phyloP scores from a whole-genome alignment of 225 moss, liverwort and hornwort species.

The Bryoerythrophyllum caledonicum region DNA sequence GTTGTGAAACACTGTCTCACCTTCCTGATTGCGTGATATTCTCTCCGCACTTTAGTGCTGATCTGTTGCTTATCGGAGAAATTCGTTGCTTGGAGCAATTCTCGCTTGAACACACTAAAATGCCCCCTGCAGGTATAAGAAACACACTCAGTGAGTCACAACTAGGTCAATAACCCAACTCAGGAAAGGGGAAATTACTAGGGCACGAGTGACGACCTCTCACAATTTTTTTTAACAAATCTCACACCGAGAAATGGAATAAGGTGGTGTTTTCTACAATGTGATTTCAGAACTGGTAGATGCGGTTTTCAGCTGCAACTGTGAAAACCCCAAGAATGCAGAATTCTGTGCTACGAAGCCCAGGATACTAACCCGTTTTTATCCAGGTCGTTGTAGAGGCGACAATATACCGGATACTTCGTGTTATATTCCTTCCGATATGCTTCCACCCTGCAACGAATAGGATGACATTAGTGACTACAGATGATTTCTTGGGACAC shows the following conservation, averaged over 20 bases:
- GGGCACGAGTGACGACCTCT: neutral
- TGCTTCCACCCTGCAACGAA: slow-evolving; percentile 53
- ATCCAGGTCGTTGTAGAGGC: slow-evolving; percentile 63
- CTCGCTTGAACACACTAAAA: slow-evolving; percentile 51
- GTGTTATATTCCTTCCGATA: slow-evolving; percentile 74
- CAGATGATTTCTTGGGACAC: neutral
- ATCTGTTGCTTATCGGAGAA: slow-evolving; percentile 53
- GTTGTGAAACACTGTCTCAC: slow-evolving; percentile 31
- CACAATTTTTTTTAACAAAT: neutral
- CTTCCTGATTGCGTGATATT: slow-evolving; percentile 51
- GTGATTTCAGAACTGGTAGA: neutral
- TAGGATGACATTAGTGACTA: slow-evolving; percentile 7
- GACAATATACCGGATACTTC: slow-evolving; percentile 72
- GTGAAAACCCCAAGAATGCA: neutral
- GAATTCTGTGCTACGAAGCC: neutral
- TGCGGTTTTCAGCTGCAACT: neutral
- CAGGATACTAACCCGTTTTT: slow-evolving; percentile 55
- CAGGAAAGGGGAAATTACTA: slow-evolving; percentile 9
- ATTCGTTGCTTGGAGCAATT: slow-evolving; percentile 45
- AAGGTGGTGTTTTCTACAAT: neutral
- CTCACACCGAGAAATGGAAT: neutral
- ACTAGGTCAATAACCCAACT: neutral
- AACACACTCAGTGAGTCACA: neutral
- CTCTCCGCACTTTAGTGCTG: slow-evolving; percentile 45
- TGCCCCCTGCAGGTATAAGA: slow-evolving; percentile 36